Percentiles rank a stretch among this genome's conserved stretches.
Conservation (phyloP, 2,329 filamentous ascomycete species). For the Arthrocladium fulminans region DNA sequence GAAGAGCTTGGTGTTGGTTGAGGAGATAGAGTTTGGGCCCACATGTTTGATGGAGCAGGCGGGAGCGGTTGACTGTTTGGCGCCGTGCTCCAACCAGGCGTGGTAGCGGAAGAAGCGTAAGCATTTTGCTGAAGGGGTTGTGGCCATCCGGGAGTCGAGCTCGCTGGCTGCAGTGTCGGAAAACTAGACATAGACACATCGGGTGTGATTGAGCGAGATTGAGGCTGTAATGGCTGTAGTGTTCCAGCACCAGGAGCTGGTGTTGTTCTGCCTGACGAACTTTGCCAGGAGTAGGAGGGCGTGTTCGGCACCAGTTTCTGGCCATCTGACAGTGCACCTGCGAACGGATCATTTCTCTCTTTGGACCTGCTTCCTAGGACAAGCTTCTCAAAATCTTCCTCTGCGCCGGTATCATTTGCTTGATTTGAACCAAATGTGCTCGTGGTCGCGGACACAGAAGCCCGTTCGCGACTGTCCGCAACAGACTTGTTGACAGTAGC, state of each 20-base stretch:
- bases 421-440: slow-evolving; percentile 31
- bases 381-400: slow-evolving; percentile 77
- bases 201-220: slow-evolving; percentile 43
- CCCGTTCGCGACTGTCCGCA: slow-evolving; percentile 20
- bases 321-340: slow-evolving; percentile 25
- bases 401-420: slow-evolving; percentile 44
- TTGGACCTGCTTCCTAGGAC: slow-evolving; percentile 63
- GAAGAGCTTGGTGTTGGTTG: background rate
- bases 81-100: slow-evolving; percentile 14
- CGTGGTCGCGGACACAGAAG: slow-evolving; percentile 32
- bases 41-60: slow-evolving; percentile 10
- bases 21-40: slow-evolving; percentile 2
- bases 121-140: slow-evolving; percentile 8
- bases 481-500: slow-evolving; percentile 45
- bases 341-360: slow-evolving; percentile 27
- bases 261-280: slow-evolving; percentile 19
- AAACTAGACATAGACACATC: slow-evolving; percentile 42
- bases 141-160: slow-evolving; percentile 9
- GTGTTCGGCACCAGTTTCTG: slow-evolving; percentile 24
- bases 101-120: slow-evolving; percentile 12
- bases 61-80: slow-evolving; percentile 18
- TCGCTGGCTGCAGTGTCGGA: slow-evolving; percentile 36
- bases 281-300: slow-evolving; percentile 39
- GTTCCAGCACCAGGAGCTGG: slow-evolving; percentile 13
- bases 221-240: slow-evolving; percentile 22